Conservation (phyloP, 1,139 yeast species). For the Scheffersomyces segobiensis region DNA sequence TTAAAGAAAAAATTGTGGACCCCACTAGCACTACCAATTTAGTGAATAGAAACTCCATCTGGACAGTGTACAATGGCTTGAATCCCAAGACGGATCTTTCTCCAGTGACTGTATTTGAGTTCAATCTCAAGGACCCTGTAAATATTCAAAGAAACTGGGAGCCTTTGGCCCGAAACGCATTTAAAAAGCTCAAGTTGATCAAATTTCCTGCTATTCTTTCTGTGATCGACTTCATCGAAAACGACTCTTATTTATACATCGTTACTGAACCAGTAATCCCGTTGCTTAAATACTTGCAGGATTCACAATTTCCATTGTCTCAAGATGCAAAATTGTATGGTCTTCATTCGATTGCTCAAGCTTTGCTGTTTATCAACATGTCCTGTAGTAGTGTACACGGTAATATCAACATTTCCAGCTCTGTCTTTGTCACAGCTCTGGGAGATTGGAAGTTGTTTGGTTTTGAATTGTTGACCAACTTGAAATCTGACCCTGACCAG, state of each 20-base stretch:
- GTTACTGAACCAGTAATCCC: constrained; percentile 81
- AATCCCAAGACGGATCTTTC: constrained; percentile 40
- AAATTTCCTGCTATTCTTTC: constrained; percentile 78
- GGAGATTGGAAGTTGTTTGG: constrained; percentile 92
- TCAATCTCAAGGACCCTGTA: constrained; percentile 47
- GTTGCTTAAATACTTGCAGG: constrained; percentile 36
- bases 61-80: constrained; percentile 52
- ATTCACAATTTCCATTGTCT: constrained; percentile 13
- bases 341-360: constrained; percentile 52
- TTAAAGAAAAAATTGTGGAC: constrained; percentile 44
- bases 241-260: constrained; percentile 60
- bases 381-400: constrained; percentile 71
- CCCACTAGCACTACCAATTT: constrained; percentile 23
- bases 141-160: constrained; percentile 29
- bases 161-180: constrained; percentile 62
- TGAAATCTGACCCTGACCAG: constrained; percentile 51
- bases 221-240: constrained; percentile 69
- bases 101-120: constrained; percentile 62
- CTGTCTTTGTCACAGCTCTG: constrained; percentile 58
- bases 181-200: constrained; percentile 63
- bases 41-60: constrained; percentile 34
- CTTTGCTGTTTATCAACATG: constrained; percentile 61
- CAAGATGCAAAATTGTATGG: constrained; percentile 57
- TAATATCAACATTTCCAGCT: constrained; percentile 49
- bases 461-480: constrained; percentile 66